These are phyloP conservation scores for Zasmidium cellare DNA, from an alignment of 2,329 filamentous ascomycete species.

Conservation along the genomic window DNA sequence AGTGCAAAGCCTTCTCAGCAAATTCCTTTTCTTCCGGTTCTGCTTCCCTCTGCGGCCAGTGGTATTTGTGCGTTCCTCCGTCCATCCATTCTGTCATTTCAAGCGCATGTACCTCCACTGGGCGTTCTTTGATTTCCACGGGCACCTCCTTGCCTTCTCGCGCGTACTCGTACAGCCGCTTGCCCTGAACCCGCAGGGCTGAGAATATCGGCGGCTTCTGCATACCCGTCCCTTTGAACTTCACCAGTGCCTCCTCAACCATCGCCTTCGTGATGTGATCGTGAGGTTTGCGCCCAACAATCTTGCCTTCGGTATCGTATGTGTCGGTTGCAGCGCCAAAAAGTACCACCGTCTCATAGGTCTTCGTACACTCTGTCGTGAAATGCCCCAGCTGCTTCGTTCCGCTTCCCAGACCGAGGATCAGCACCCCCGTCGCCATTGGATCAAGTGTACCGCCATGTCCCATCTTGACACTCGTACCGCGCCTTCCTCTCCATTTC, in stretches of 20 bases:
- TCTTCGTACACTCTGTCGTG: constrained; percentile 79
- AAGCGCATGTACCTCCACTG: constrained; percentile 74
- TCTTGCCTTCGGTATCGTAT: constrained; percentile 83
- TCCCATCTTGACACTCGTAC: constrained; percentile 82
- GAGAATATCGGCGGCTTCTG: constrained; percentile 93
- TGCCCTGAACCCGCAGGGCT: constrained; percentile 88
- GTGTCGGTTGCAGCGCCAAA: constrained; percentile 93
- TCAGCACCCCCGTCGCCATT: constrained; percentile 87
- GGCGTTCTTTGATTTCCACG: constrained; percentile 75
- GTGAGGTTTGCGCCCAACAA: constrained; percentile 73
- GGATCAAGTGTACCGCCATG: constrained; percentile 96
- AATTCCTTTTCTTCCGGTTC: constrained; percentile 72
- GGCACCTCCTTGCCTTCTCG: constrained; percentile 85
- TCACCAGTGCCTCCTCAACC: constrained; percentile 73
- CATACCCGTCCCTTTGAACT: constrained; percentile 79
- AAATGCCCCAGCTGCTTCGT: constrained; percentile 82
- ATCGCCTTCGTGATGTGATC: constrained; percentile 76
- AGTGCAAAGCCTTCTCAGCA: constrained; percentile 64
- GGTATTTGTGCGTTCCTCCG: constrained; percentile 74
- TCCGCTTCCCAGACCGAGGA: constrained; percentile 81
- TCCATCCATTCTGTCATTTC: constrained; percentile 83
- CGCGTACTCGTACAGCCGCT: constrained; percentile 94
- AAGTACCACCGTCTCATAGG: constrained; percentile 83
- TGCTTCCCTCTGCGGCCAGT: constrained; percentile 79
- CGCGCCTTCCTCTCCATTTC: constrained; percentile 47